Evolutionary conservation across 225 moss, liverwort and hornwort genomes (phyloP), one percentile per base, ranked within the genome.

Genomic region (Straminergon stramineum): DNA sequence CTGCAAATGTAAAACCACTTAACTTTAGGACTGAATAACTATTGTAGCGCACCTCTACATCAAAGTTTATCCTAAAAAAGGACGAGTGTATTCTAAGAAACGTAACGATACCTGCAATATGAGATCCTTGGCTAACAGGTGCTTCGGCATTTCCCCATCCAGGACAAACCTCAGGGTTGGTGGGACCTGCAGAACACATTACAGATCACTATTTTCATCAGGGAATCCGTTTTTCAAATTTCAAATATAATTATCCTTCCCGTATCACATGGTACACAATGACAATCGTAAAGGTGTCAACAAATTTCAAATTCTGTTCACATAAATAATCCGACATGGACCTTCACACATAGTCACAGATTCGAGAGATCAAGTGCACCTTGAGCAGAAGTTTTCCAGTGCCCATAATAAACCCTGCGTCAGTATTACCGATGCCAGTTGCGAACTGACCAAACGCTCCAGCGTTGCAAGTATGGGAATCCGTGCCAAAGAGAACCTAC

Each of bases 401-500:
- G 85, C 97, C 99, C 95, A 99, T 95, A 43, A 99, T 99, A 56
- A 99, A 99, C 80, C 99, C 99, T 84, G 97, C 99, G 91, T 99
- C 97, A 71, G 98, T 99, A 79, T 97, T 99, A 52, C 97, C 99
- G 61, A 99, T 99, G 74, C 99, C 97, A 88, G 97, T 96, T 87
- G 97, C 97, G 85, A 99, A 99, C 91, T 99, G 99, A 88, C 99
- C 99, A 83, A 97, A 99, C 55, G 99, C 97, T 78, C 99, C 99
- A 85, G 99, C 99, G 88, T 94, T 99, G 92, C 99, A 99, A 21
- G 97, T 97, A 83, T 99, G 99, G 37, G 99, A 99, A 87, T 99
- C 97, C 88, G 99, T 99, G 68, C 99, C 99, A 71, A 99, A 99
- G 84, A 99, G 99, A 82, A 99, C 95, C 99, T 98, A 91, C 91